A percentile compares a stretch with the other conserved stretches of the same genome.
These are phyloP conservation scores for Diaporthe sp. DNA, from an alignment of 2,329 filamentous ascomycete genomes.

Conservation along the genomic window DNA sequence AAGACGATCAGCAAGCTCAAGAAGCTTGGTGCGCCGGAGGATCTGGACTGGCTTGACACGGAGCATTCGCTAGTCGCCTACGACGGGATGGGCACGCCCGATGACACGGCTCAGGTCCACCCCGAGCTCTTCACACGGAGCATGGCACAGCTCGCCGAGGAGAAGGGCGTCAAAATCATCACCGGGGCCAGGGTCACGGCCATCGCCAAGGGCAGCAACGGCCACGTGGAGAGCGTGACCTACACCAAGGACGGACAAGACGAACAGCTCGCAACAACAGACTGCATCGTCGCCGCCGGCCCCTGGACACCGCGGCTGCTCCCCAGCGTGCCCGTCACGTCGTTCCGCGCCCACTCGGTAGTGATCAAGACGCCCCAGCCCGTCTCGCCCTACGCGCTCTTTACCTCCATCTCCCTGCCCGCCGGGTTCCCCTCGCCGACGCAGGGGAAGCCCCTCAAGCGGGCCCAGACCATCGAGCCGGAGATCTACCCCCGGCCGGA, in stretches of 20 bases:
- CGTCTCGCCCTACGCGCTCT: constrained; percentile 74
- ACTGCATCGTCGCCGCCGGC: constrained; percentile 56
- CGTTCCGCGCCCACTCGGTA: constrained; percentile 61
- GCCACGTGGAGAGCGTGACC: constrained; percentile 41
- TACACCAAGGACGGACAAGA: constrained; percentile 42
- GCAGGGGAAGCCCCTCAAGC: constrained; percentile 44
- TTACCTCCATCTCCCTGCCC: constrained; percentile 78
- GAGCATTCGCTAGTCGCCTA: constrained; percentile 61
- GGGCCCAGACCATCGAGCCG: constrained; percentile 68
- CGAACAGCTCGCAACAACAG: constrained; percentile 46
- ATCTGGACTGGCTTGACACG: constrained; percentile 78
- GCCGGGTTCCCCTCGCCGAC: constrained; percentile 60
- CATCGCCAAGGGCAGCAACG: constrained; percentile 47
- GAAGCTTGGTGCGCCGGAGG: constrained; percentile 59
- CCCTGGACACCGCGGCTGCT: constrained; percentile 62
- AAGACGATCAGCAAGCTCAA: constrained; percentile 46
- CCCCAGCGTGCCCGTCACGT: constrained; percentile 57
- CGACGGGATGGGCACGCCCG: constrained; percentile 59
- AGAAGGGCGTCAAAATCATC: constrained; percentile 69
- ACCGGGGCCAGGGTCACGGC: constrained; percentile 49
- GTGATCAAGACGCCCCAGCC: constrained; percentile 56
- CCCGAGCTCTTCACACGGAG: constrained; percentile 82
- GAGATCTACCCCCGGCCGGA: constrained; percentile 85
- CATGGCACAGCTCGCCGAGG: constrained; percentile 77
- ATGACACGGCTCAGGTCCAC: constrained; percentile 82